Conservation (phyloP, 108 stramenopile species). For the Parmales sp. region DNA sequence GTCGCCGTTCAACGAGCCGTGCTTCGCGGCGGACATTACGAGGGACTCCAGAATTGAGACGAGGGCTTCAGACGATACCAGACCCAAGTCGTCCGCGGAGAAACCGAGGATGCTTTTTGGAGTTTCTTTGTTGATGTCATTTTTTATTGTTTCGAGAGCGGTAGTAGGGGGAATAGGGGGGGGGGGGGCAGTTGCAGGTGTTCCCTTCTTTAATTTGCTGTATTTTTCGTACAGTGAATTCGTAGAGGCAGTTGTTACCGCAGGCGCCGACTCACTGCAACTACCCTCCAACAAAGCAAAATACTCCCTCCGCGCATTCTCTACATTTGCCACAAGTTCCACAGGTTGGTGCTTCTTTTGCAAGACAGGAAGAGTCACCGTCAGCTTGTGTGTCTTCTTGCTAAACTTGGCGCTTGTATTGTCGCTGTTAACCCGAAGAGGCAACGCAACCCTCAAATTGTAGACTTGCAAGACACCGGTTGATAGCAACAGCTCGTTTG, state of each 20-base stretch:
- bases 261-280: neutral
- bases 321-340: neutral
- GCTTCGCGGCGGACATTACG: neutral
- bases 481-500: too few species aligned
- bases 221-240: neutral
- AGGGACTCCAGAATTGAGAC: neutral
- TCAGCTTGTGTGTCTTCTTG: neutral
- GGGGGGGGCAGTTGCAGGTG: neutral
- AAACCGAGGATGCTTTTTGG: neutral
- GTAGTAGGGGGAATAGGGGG: neutral
- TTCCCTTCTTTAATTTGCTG: neutral
- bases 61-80: neutral
- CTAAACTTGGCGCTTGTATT: neutral
- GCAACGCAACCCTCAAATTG: too few species aligned
- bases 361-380: neutral
- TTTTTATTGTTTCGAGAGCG: neutral
- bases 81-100: neutral
- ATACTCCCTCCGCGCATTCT: neutral
- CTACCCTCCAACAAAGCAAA: neutral
- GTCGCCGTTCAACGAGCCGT: neutral
- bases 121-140: neutral
- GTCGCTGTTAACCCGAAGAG: neutral
- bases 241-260: neutral
- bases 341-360: neutral
- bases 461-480: too few species aligned